Evolutionary conservation across 495 filamentous ascomycete species (phyloP).

Genomic region (Trichoderma asperelloides): DNA sequence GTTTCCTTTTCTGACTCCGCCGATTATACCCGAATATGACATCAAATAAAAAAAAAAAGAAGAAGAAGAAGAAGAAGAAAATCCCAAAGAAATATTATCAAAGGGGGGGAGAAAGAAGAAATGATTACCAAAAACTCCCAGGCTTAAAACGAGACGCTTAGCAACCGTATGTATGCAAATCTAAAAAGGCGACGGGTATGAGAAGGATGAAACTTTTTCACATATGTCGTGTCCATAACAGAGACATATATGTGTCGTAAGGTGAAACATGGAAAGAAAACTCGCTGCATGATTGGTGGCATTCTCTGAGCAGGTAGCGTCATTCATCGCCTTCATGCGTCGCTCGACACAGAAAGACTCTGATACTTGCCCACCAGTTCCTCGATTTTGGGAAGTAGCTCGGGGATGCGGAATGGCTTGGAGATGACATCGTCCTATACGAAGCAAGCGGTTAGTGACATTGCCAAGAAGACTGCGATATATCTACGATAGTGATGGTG

Average conservation of each 20-base stretch:
- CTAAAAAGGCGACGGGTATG: neutral
- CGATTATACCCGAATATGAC: neutral
- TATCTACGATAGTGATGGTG: neutral
- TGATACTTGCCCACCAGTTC: slow-evolving; percentile 30
- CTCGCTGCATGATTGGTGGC: neutral
- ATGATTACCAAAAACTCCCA: neutral
- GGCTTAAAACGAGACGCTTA: neutral
- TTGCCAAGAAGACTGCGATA: neutral
- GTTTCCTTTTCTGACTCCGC: neutral
- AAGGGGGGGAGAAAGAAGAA: neutral
- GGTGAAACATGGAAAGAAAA: neutral
- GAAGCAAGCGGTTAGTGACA: slow-evolving; percentile 8
- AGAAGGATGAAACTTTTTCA: neutral
- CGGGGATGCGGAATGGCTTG: slow-evolving; percentile 68
- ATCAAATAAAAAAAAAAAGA: neutral
- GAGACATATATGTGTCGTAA: neutral
- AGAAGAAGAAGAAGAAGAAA: neutral
- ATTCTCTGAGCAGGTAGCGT: neutral
- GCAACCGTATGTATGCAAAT: neutral
- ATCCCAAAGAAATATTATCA: neutral
- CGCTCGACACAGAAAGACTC: slow-evolving; percentile 8
- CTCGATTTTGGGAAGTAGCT: slow-evolving; percentile 62
- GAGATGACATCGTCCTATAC: slow-evolving; percentile 66
- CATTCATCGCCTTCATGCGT: neutral
- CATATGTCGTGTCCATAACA: neutral